phyloP scores from a whole-genome alignment of 2,329 filamentous ascomycete genomes.

The Aspergillus sp. region DNA sequence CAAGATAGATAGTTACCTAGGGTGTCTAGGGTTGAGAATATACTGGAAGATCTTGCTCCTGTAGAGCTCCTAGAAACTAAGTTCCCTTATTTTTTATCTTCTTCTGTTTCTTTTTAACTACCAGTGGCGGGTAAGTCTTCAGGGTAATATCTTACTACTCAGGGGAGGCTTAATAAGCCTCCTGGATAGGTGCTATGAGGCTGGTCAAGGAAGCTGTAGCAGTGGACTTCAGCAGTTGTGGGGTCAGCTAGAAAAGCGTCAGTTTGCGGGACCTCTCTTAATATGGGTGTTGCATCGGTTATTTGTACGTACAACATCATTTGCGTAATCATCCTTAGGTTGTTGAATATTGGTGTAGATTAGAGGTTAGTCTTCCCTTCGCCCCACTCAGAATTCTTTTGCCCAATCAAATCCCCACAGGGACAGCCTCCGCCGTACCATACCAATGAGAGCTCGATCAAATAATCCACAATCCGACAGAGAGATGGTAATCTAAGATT shows the following conservation, averaged over 20 bases:
- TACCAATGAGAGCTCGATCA: no score
- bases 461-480: no score
- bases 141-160: conserved; percentile 73
- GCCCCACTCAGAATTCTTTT: conserved; percentile 64
- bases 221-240: conserved; percentile 83
- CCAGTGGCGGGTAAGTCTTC: conserved; percentile 71
- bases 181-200: conserved; percentile 73
- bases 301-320: conserved; percentile 60
- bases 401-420: conserved; percentile 39
- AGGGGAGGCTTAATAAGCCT: conserved; percentile 60
- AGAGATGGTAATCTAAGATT: no score
- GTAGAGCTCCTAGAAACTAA: no score
- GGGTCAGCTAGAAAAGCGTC: conserved; percentile 58
- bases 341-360: conserved; percentile 69
- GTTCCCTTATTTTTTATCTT: no score
- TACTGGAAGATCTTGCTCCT: no score
- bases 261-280: no score
- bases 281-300: background rate
- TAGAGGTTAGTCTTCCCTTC: conserved; percentile 63
- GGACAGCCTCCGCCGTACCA: no score
- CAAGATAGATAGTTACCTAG: no score
- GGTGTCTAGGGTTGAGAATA: no score
- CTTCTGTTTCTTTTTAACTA: conserved; percentile 61
- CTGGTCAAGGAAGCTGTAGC: conserved; percentile 67
- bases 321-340: conserved; percentile 72